phyloP scores from a whole-genome alignment of 371 early-diverging fungal genomes.

The Amoeboaphelidium occidentale region DNA sequence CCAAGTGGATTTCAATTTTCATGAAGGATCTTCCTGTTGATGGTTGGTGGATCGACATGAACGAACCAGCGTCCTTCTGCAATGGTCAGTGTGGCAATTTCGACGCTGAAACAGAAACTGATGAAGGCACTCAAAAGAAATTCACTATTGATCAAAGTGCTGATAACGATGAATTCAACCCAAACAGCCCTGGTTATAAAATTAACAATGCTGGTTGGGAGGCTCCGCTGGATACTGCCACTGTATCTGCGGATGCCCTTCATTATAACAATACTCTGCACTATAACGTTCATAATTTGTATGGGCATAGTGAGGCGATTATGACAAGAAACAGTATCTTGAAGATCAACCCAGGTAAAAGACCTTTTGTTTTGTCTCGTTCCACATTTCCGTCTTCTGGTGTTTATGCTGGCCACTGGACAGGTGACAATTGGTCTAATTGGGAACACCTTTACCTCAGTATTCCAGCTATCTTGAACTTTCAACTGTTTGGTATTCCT shows the following conservation, averaged over 20 bases:
- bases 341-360: slow-evolving; percentile 12
- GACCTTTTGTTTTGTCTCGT: slow-evolving; percentile 43
- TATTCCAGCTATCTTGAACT: slow-evolving; percentile 27
- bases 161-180: slow-evolving; percentile 1
- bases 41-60: slow-evolving; percentile 47
- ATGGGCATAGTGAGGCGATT: slow-evolving; percentile 27
- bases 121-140: neutral
- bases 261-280: slow-evolving; percentile 25
- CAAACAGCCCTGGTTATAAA: slow-evolving; percentile 16
- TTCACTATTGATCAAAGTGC: neutral
- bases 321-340: slow-evolving; percentile 20
- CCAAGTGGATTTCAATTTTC: slow-evolving; percentile 18
- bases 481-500: slow-evolving; percentile 37
- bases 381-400: slow-evolving; percentile 43
- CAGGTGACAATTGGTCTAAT: slow-evolving; percentile 14
- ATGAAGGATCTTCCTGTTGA: slow-evolving; percentile 17
- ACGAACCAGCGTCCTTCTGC: slow-evolving; percentile 35
- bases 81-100: slow-evolving; percentile 16
- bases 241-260: slow-evolving; percentile 24
- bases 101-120: slow-evolving; percentile 2
- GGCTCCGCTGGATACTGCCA: slow-evolving; percentile 21
- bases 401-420: slow-evolving; percentile 34
- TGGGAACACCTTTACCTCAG: slow-evolving; percentile 27
- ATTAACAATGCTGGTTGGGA: slow-evolving; percentile 20
- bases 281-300: slow-evolving; percentile 36